Evolutionary conservation across 257 asterid species (phyloP).

Genomic region (Lithospermum erythrorhizon): DNA sequence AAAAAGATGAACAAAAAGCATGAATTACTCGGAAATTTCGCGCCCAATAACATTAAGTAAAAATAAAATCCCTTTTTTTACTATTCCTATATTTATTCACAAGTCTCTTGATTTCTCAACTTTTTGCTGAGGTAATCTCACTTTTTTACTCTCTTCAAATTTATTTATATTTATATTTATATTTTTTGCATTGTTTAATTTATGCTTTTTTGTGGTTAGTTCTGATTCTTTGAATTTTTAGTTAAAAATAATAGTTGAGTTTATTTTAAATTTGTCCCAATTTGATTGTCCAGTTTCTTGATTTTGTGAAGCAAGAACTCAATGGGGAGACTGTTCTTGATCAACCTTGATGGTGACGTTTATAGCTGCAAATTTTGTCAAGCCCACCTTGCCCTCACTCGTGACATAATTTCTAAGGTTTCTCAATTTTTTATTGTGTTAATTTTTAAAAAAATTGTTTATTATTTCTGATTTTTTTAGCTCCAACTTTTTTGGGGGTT

Average conservation of each 20-base stretch:
- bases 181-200: not conserved
- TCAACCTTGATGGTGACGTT: slow-evolving; percentile 45
- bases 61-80: not conserved
- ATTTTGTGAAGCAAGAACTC: not conserved
- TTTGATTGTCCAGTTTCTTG: not conserved
- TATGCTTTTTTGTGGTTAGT: not conserved
- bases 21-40: no score
- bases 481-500: no score
- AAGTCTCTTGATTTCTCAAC: not conserved
- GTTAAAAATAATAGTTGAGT: no score
- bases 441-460: no score
- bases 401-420: slow-evolving; percentile 63
- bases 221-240: not conserved
- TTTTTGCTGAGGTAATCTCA: not conserved
- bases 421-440: not conserved
- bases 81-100: no score
- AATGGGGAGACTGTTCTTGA: slow-evolving; percentile 62
- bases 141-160: not conserved
- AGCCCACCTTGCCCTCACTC: slow-evolving; percentile 50
- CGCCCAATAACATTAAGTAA: not conserved
- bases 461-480: no score
- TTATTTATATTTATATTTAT: not conserved
- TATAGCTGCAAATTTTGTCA: slow-evolving; percentile 70
- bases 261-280: no score
- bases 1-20: no score